A percentile compares a stretch with the other conserved stretches of the same genome.
Evolutionary conservation across 2,329 filamentous ascomycete genomes (phyloP).

Genomic region (Coniochaeta prunicola): DNA sequence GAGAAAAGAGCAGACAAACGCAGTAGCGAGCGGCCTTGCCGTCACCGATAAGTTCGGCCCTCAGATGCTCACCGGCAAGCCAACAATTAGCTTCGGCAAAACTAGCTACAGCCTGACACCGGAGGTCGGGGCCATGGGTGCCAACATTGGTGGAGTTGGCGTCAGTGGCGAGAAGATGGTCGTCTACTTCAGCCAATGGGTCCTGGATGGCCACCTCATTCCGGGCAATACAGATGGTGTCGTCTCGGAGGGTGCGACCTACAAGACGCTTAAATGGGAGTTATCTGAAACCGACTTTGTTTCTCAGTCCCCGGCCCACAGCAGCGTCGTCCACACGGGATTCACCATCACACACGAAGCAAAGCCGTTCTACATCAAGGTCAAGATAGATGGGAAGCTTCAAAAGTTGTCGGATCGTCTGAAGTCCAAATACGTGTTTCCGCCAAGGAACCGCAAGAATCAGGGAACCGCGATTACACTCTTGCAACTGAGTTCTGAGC

Average conservation of each 20-base stretch:
- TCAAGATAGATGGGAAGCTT: constrained; percentile 19
- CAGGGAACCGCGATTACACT: constrained; percentile 7
- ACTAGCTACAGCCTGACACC: constrained; percentile 2
- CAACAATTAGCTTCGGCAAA: constrained; percentile 9
- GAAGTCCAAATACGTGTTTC: constrained; percentile 4
- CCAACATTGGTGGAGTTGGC: too few relatives aligned
- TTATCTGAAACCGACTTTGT: constrained; percentile 20
- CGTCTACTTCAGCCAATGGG: too few relatives aligned
- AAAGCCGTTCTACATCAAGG: constrained; percentile 20
- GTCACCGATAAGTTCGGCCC: constrained; percentile 13
- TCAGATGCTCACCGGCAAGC: constrained; percentile 15
- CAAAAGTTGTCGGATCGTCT: constrained; percentile 8
- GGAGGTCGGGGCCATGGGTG: too few relatives aligned
- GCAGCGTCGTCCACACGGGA: constrained; percentile 18
- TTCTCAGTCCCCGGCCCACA: constrained; percentile 12
- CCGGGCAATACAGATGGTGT: too few relatives aligned
- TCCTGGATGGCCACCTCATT: too few relatives aligned
- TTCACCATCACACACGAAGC: constrained; percentile 21
- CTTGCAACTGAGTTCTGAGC: constrained; percentile 13
- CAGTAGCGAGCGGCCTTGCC: constrained; percentile 10
- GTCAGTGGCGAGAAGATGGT: too few relatives aligned
- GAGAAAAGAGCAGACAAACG: constrained; percentile 5
- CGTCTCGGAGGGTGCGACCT: constrained; percentile 4
- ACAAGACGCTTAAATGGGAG: constrained; percentile 19
- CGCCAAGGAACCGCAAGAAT: constrained; percentile 6